Percentiles rank a stretch among this genome's conserved stretches.
These are phyloP conservation scores for Tuctoria greenei DNA, from an alignment of 176 grass and related monocot genomes.

Conservation along the genomic window DNA sequence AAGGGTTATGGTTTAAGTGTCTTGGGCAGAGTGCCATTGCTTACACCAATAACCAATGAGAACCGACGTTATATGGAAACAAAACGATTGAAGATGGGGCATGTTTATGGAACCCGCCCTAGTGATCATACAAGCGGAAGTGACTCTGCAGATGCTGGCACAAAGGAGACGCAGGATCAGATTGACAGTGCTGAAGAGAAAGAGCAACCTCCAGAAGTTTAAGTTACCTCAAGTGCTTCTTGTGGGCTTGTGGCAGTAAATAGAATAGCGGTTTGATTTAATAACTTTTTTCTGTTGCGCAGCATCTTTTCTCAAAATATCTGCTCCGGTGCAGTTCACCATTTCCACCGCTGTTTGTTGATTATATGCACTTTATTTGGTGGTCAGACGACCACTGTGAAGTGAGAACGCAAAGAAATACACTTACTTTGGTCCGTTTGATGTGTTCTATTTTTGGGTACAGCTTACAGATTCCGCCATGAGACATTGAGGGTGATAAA, in stretches of 20 bases:
- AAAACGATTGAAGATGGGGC: conserved; percentile 81
- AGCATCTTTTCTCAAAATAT: background rate
- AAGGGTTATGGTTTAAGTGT: conserved; percentile 94
- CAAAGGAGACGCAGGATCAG: conserved; percentile 13
- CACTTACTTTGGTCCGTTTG: background rate
- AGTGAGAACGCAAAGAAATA: conserved; percentile 4
- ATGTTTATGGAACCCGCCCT: conserved; percentile 57
- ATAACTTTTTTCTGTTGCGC: background rate
- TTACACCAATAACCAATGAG: conserved; percentile 91
- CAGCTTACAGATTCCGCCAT: background rate
- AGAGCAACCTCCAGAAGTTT: conserved; percentile 28
- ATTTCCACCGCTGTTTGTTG: background rate
- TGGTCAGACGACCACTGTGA: background rate
- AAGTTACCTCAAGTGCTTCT: conserved; percentile 10
- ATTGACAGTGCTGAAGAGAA: background rate
- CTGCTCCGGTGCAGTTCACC: background rate
- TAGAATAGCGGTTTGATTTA: conserved; percentile 2
- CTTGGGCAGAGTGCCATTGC: conserved; percentile 66
- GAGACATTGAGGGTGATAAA: background rate
- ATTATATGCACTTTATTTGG: background rate
- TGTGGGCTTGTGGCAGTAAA: conserved; percentile 9
- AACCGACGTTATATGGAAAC: conserved; percentile 84
- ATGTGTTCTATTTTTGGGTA: conserved; percentile 2
- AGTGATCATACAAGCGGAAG: conserved; percentile 31
- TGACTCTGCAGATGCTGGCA: conserved; percentile 8